Evolutionary conservation across 2,329 filamentous ascomycete species (phyloP).

Genomic region (Penicillium sclerotiorum): DNA sequence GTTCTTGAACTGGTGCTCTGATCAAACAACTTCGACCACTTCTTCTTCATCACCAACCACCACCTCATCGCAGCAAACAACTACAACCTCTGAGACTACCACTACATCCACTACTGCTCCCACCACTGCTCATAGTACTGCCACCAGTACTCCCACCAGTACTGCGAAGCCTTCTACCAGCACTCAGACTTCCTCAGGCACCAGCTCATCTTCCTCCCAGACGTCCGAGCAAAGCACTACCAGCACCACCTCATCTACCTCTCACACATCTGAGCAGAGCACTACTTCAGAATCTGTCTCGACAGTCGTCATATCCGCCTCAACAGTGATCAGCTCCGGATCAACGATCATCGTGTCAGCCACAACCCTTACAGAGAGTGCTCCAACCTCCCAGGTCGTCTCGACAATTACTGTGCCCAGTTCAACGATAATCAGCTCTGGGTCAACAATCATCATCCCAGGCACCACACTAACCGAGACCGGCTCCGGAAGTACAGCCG

Average conservation of each 20-base stretch:
- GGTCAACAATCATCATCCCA: not conserved
- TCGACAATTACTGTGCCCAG: not conserved
- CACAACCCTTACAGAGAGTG: not conserved
- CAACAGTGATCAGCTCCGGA: not conserved
- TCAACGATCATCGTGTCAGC: not conserved
- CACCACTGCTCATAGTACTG: not conserved
- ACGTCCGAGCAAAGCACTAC: not conserved
- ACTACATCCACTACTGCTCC: not conserved
- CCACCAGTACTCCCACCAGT: not conserved
- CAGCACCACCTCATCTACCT: not conserved
- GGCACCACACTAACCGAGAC: conserved; percentile 1
- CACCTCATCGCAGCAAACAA: not conserved
- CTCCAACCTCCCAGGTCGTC: not conserved
- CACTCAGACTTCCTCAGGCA: not conserved
- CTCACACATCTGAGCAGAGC: not conserved
- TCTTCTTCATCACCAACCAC: not conserved
- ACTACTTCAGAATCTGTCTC: not conserved
- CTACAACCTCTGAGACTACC: not conserved
- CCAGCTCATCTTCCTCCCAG: not conserved
- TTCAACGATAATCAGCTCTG: not conserved
- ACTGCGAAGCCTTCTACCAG: not conserved
- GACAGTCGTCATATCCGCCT: not conserved
- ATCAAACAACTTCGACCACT: not conserved
- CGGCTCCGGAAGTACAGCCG: not conserved
- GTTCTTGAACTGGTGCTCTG: conserved; percentile 19